Base-by-base conservation (phyloP, 1,284 basidiomycete genomes). In the Tylopilus microsporus region DNA sequence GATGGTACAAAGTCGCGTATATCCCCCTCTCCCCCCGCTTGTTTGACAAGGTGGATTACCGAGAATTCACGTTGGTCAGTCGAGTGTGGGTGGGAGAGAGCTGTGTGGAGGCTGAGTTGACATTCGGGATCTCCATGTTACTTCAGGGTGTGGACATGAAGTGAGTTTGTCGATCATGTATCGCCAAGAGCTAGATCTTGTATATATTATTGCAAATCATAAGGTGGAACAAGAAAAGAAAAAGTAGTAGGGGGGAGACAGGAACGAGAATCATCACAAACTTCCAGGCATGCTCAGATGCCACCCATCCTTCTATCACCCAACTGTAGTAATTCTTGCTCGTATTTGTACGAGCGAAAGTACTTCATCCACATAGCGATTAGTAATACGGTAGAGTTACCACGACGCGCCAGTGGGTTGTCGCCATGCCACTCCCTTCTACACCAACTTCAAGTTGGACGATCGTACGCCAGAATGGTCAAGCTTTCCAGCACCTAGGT, bases 41-140 rank as follows among this genome's bases (percentile, higher is more conserved):
- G 41, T 74, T 75, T 49, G 63, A 72, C 25, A 73, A 68, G 65
- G 55, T 60, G 34, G 74, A 76, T 3, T 69, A 68, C 48, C 66
- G 71, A 2, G 58, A 67, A 56, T 74, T 74, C 58, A 62, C 60
- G 47, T 21, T 74, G 34, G 58, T 61, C 50, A 60, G 65, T 12
- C 57, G 56, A 12, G 60, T 65, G 19, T 59, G 67, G 63, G 16
- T 69, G 3, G 56, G 60, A 41, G 57, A 63, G 43, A 32, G 19
- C 11, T 58, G 30, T 5, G 19, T 68, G 13, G 63, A 68, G 43
- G 36, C 11, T 8, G 60, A 57, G 41, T 47, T 58, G 47, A 62
- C 34, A 10, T 66, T 72, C n/a, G 67, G 67, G n/a, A 56, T 69
- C 39, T 66, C 68, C 0, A 62, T 64, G 64, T 46, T 70, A 3